Conservation (phyloP, 345 rosid genomes). For the Durio zibethinus region DNA sequence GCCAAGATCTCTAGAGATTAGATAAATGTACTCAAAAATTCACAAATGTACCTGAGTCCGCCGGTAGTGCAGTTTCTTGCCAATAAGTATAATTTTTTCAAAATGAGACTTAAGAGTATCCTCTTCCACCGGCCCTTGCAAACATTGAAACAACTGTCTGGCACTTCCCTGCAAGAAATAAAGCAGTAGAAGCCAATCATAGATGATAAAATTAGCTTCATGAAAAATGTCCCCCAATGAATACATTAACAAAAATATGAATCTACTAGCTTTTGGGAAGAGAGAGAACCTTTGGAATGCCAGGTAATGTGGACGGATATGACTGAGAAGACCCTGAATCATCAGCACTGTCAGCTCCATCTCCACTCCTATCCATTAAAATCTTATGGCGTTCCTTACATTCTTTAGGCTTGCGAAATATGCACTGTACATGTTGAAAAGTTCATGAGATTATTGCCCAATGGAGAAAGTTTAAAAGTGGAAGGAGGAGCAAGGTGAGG, state of each 20-base stretch:
- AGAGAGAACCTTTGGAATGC: slow-evolving; percentile 82
- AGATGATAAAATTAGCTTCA: slow-evolving; percentile 17
- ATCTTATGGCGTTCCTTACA: slow-evolving; percentile 97
- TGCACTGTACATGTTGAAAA: slow-evolving; percentile 51
- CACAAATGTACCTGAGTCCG: slow-evolving; percentile 63
- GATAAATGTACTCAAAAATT: not conserved
- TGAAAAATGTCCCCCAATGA: not conserved
- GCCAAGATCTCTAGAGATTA: not conserved
- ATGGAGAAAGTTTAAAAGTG: not conserved
- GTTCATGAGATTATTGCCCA: slow-evolving; percentile 11
- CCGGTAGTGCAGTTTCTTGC: slow-evolving; percentile 59
- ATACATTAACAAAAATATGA: slow-evolving; percentile 8
- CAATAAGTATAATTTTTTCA: slow-evolving; percentile 79
- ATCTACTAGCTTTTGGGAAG: slow-evolving; percentile 15
- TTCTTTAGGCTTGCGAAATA: slow-evolving; percentile 81
- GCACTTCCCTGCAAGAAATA: slow-evolving; percentile 85
- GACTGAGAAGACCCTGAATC: slow-evolving; percentile 98
- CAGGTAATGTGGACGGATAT: slow-evolving; percentile 98
- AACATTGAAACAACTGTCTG: slow-evolving; percentile 89
- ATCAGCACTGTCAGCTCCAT: slow-evolving; percentile 98
- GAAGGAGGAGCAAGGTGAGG: not conserved
- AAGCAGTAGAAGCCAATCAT: slow-evolving; percentile 21
- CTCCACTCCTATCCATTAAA: slow-evolving; percentile 86
- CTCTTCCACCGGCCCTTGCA: slow-evolving; percentile 98
- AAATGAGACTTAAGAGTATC: slow-evolving; percentile 93